Conservation (phyloP, 495 filamentous ascomycete genomes). For the Penicillium crystallinum region DNA sequence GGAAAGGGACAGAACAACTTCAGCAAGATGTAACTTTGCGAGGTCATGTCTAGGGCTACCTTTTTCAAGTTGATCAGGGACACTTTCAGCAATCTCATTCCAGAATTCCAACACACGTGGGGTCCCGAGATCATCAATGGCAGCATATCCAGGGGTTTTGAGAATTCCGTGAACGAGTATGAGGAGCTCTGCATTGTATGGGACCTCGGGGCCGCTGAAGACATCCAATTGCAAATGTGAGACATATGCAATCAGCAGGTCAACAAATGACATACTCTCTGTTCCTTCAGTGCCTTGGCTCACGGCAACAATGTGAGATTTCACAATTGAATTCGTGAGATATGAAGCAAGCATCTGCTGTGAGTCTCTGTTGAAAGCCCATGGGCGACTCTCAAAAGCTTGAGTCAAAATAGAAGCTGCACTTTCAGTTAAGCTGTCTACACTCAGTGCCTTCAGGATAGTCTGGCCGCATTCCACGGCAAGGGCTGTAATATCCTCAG, state of each 20-base stretch:
- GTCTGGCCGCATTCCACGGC: constrained; percentile 29
- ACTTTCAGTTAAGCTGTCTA: constrained; percentile 17
- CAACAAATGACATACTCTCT: constrained; percentile 62
- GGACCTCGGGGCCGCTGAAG: constrained; percentile 24
- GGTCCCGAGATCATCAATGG: constrained; percentile 72
- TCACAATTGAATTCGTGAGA: constrained; percentile 29
- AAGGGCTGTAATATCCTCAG: constrained; percentile 19
- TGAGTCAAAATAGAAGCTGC: constrained; percentile 20
- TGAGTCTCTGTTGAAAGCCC: constrained; percentile 17
- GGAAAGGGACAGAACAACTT: constrained; percentile 34
- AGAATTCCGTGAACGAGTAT: constrained; percentile 57
- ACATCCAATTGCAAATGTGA: constrained; percentile 27
- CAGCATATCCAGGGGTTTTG: constrained; percentile 64
- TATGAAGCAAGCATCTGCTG: constrained; percentile 25
- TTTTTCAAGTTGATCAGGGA: constrained; percentile 29
- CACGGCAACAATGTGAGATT: constrained; percentile 38
- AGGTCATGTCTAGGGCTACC: constrained; percentile 20
- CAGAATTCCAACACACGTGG: constrained; percentile 79
- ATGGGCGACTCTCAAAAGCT: constrained; percentile 21
- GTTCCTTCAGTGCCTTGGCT: constrained; percentile 58
- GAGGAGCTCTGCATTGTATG: constrained; percentile 37
- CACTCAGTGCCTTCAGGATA: constrained; percentile 25
- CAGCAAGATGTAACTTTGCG: constrained; percentile 34
- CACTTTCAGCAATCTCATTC: constrained; percentile 48
- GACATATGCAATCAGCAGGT: constrained; percentile 64